A percentile compares a stretch with the other conserved stretches of the same genome.
Conservation (phyloP, 2,329 filamentous ascomycete species). For the Orbilia oligospora region DNA sequence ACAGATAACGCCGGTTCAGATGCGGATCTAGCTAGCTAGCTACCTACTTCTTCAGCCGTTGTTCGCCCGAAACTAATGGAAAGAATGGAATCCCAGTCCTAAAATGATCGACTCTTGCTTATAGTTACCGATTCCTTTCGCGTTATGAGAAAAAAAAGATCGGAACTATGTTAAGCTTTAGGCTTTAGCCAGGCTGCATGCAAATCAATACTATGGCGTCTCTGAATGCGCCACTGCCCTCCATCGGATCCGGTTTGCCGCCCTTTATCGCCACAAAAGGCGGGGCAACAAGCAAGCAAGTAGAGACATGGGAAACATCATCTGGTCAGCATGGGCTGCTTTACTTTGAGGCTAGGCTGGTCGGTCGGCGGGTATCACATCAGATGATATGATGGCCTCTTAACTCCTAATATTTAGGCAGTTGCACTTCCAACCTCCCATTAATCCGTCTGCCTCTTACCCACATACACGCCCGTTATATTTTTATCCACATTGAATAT, state of each 20-base stretch:
- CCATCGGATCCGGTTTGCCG: conserved; percentile 59
- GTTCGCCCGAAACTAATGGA: background rate
- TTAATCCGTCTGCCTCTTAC: conserved; percentile 5
- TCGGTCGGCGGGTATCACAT: conserved; percentile 24
- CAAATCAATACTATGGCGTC: conserved; percentile 28
- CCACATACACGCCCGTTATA: background rate
- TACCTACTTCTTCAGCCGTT: background rate
- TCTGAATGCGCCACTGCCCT: conserved; percentile 43
- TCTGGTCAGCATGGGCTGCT: conserved; percentile 17
- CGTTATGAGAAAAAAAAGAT: background rate
- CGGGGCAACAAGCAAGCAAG: conserved; percentile 28
- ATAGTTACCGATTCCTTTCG: background rate
- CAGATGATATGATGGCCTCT: conserved; percentile 44
- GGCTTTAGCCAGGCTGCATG: conserved; percentile 28
- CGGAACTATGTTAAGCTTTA: conserved; percentile 42
- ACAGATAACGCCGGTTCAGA: background rate
- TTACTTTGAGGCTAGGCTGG: conserved; percentile 37
- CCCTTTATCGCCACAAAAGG: conserved; percentile 52
- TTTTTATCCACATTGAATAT: background rate
- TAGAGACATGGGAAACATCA: conserved; percentile 1
- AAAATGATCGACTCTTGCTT: background rate
- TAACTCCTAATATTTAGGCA: conserved; percentile 49
- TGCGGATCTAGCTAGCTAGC: too few species aligned
- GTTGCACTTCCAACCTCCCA: conserved; percentile 32
- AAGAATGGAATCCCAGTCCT: background rate